A percentile compares a stretch with the other conserved stretches of the same genome.
Evolutionary conservation across 2,329 filamentous ascomycete genomes (phyloP).

Genomic region (Lasiodiplodia gonubiensis): DNA sequence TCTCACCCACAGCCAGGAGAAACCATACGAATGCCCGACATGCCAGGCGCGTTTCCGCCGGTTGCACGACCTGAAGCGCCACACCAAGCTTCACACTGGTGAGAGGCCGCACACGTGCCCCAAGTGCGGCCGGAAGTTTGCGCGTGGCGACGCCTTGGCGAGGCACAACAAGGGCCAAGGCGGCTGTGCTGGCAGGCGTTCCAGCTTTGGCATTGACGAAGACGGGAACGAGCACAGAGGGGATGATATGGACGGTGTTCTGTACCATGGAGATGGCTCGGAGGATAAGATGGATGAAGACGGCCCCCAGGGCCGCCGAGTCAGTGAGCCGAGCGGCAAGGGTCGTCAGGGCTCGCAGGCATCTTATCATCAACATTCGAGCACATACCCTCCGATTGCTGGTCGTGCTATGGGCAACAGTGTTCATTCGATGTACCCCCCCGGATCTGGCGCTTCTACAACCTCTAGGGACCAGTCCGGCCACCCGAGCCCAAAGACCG

Average conservation of each 20-base stretch:
- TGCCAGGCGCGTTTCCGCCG: conserved; percentile 91
- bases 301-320: conserved; percentile 57
- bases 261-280: conserved; percentile 62
- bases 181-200: conserved; percentile 88
- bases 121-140: conserved; percentile 93
- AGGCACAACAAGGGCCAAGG: conserved; percentile 95
- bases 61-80: conserved; percentile 92
- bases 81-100: conserved; percentile 94
- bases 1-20: conserved; percentile 96
- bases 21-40: conserved; percentile 92
- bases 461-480: conserved; percentile 47
- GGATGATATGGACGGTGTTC: conserved; percentile 69
- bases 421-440: conserved; percentile 44
- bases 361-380: conserved; percentile 70
- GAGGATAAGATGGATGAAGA: conserved; percentile 65
- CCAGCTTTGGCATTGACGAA: conserved; percentile 83
- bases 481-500: conserved; percentile 47
- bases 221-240: conserved; percentile 58
- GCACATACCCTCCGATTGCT: conserved; percentile 77
- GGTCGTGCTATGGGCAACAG: conserved; percentile 40
- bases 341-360: conserved; percentile 60
- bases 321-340: conserved; percentile 76
- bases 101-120: conserved; percentile 94
- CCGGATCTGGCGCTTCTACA: conserved; percentile 35
- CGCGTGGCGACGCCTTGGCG: conserved; percentile 90